phyloP scores from a whole-genome alignment of 495 filamentous ascomycete species.

The Neurospora sp. region DNA sequence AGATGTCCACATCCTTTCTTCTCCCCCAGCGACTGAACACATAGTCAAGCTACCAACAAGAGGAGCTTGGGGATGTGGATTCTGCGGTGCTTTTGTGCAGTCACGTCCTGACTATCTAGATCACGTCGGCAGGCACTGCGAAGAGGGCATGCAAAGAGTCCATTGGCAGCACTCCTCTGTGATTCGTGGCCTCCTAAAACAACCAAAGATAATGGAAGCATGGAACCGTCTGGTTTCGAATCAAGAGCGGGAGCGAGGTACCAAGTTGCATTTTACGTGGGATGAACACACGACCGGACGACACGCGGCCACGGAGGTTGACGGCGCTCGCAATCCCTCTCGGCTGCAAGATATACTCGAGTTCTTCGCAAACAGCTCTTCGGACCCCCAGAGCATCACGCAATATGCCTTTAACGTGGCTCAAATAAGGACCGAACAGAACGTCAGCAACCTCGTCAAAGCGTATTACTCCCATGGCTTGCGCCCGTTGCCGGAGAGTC shows the following conservation, averaged over 20 bases:
- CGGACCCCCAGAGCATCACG: not conserved
- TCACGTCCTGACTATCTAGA: constrained; percentile 12
- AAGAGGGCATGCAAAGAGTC: constrained; percentile 7
- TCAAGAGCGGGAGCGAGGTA: constrained; percentile 5
- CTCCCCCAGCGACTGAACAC: not conserved
- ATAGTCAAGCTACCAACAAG: not conserved
- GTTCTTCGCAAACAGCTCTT: constrained; percentile 3
- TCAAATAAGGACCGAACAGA: not conserved
- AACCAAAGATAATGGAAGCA: constrained; percentile 7
- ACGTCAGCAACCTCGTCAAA: constrained; percentile 6
- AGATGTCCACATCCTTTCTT: constrained; percentile 1
- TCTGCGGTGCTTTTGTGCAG: constrained; percentile 7
- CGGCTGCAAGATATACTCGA: constrained; percentile 11
- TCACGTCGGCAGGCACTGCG: constrained; percentile 15
- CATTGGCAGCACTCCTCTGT: constrained; percentile 17
- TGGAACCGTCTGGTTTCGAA: constrained; percentile 10
- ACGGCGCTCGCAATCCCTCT: not conserved
- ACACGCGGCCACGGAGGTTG: not conserved
- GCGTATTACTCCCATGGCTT: not conserved
- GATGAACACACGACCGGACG: constrained; percentile 6
- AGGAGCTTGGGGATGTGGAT: constrained; percentile 20
- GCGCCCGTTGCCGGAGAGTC: not conserved
- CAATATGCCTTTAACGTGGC: constrained; percentile 1
- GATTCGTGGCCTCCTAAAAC: constrained; percentile 14
- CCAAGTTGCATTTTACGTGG: constrained; percentile 11